Base-by-base conservation (phyloP, 2,329 filamentous ascomycete species). In the Exserohilum turcica region DNA sequence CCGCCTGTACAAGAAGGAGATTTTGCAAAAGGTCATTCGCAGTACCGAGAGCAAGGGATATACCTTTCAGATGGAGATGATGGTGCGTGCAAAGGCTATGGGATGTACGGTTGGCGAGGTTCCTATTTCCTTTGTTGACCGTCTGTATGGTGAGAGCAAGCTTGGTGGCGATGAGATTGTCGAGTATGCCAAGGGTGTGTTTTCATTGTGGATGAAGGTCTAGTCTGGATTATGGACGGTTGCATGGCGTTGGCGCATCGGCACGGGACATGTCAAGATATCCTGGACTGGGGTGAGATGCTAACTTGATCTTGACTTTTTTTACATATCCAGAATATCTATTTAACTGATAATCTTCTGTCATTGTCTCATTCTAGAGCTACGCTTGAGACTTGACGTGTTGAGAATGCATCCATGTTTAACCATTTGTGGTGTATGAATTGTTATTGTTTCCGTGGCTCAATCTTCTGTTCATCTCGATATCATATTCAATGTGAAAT, bases 41-140 rank as follows among this genome's bases (percentile, higher is more conserved):
- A 91, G 84, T 77, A 97, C 92, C 7, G 89, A 97, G 82, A 94
- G 91, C 74, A 96, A 97, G 80, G 94, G 94, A 2, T 99, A 97
- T 76, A 93, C 90, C 35, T 99, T 99, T 82, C 94, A 99, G 85
- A 99, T 99, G 94, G 93, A 97, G 83, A 89, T 99, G 86, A 97
- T 97, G 88, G 93, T 97, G 7, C 84, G 92, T 57, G 94, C 94
- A 29, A 97, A 97, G 85, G 90, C 89, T 13, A 92, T 97, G 90
- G 93, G 94, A 1, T 96, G 86, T 79, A 90, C 87, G 32, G 93
- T 99, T 28, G 91, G 90, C 13, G 94, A 99, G 82, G 93, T 96
- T 56, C 94, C 94, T 10, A 99, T 99, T 64, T 90, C 86, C 19
- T 99, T 99, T 75, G 94, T 67, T 35, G 95, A 99, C 76, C 86